Base-by-base conservation (phyloP, 768 basidiomycete genomes). In the Tylopilus intermedius region DNA sequence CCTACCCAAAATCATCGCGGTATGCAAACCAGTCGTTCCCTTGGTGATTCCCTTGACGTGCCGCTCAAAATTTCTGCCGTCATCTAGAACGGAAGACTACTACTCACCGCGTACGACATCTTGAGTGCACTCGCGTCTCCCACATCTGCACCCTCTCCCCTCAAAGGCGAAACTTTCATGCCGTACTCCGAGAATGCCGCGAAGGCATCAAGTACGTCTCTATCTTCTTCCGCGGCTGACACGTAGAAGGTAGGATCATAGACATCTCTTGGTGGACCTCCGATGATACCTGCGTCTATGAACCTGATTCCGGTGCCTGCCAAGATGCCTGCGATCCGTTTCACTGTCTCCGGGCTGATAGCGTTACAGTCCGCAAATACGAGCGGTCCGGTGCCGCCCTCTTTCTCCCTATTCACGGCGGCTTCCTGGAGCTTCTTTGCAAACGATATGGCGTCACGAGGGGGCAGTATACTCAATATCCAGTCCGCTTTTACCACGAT, bases 61-160 rank as follows among this genome's bases (percentile, higher is more conserved):
- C n/a, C 13, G 11, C 35, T 48, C 45, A 58, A 42, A 18, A 29
- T 35, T 26, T 27, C 24, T 37, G 22, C 18, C 18, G 15, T 33
- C 32, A 40, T 45, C 14, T 13, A 2, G 37, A 49, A 48, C 26
- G 37, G 39, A 51, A 53, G 39, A 22, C 45, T n/a, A 67, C 76
- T n/a, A 67, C 76, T 61, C 49, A 82, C 81, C 45, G 78, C 79
- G 65, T 84, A 81, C 18, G 80, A 79, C 81, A 82, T 81, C 66
- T 84, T 84, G 54, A 83, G 62, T 5, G 80, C 80, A 55, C 81
- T 83, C 2, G 81, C 82, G 56, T 78, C 80, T 5, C 82, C 80
- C 22, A 81, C 69, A 2, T 75, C 75, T 1, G 71, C 70, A 27
- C 74, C 77, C 49, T 78, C 76, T 22, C 76, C 79, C 40, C 62